Percentiles rank a stretch among this genome's conserved stretches.
These are phyloP conservation scores for Xylariaceae sp. DNA, from an alignment of 2,329 filamentous ascomycete genomes.

Conservation along the genomic window DNA sequence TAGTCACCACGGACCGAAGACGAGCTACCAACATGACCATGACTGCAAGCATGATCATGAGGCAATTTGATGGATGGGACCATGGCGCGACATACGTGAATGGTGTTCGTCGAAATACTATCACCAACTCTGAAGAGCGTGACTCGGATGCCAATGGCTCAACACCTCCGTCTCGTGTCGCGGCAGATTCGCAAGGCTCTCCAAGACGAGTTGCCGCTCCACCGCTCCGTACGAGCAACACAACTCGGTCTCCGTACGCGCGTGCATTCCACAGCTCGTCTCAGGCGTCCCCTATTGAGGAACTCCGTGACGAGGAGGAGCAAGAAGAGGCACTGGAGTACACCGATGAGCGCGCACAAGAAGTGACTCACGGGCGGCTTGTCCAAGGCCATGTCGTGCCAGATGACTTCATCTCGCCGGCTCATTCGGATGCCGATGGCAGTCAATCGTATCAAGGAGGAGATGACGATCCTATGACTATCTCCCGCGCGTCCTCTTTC, in stretches of 20 bases:
- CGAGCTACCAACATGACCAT: conserved; percentile 73
- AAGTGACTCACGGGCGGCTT: conserved; percentile 90
- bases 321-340: conserved; percentile 59
- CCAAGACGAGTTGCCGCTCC: conserved; percentile 48
- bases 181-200: conserved; percentile 53
- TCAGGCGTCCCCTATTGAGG: conserved; percentile 46
- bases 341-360: conserved; percentile 80
- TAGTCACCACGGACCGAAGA: conserved; percentile 85
- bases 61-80: conserved; percentile 64
- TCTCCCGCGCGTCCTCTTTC: conserved; percentile 80
- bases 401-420: conserved; percentile 86
- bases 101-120: conserved; percentile 34
- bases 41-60: conserved; percentile 80
- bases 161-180: conserved; percentile 33
- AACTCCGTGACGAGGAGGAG: conserved; percentile 47
- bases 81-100: conserved; percentile 37
- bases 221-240: conserved; percentile 39
- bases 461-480: conserved; percentile 82
- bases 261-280: conserved; percentile 43
- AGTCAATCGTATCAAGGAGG: conserved; percentile 53
- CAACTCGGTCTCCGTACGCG: conserved; percentile 38
- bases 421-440: conserved; percentile 67
- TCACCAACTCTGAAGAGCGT: conserved; percentile 34
- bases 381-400: conserved; percentile 95
- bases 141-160: conserved; percentile 41